These are phyloP conservation scores for Gentiana macrophylla DNA, from an alignment of 257 asterid species.

Conservation along the genomic window DNA sequence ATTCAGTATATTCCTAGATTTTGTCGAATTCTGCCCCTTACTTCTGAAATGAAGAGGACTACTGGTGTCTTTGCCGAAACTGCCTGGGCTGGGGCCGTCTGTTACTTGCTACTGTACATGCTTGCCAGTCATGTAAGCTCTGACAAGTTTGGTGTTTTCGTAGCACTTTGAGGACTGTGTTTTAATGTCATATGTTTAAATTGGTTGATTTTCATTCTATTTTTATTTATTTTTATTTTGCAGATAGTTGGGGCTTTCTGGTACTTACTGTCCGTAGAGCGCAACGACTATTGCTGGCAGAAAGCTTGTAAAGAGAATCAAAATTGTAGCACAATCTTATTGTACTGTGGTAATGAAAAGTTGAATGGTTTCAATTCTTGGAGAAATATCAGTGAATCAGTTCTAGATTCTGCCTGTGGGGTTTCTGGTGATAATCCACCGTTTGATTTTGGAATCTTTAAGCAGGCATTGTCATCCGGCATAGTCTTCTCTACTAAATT, in stretches of 20 bases:
- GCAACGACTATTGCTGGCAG: slow-evolving; percentile 95
- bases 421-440: slow-evolving; percentile 47
- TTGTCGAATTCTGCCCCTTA: slow-evolving; percentile 62
- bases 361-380: slow-evolving; percentile 42
- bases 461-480: slow-evolving; percentile 75
- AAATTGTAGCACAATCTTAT: slow-evolving; percentile 46
- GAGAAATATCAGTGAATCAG: slow-evolving; percentile 42
- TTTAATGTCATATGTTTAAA: background rate
- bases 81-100: slow-evolving; percentile 99
- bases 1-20: slow-evolving; percentile 86
- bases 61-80: slow-evolving; percentile 99
- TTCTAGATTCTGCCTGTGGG: slow-evolving; percentile 51
- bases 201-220: slow-evolving; percentile 3
- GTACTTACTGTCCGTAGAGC: slow-evolving; percentile 94
- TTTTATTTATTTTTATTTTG: slow-evolving; percentile 10
- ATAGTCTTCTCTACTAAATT: slow-evolving; percentile 64
- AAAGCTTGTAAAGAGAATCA: slow-evolving; percentile 47
- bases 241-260: slow-evolving; percentile 99
- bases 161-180: background rate
- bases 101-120: slow-evolving; percentile 88
- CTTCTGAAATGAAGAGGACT: slow-evolving; percentile 90
- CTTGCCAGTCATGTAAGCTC: slow-evolving; percentile 97
- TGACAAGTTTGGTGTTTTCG: slow-evolving; percentile 6
- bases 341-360: slow-evolving; percentile 80
- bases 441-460: slow-evolving; percentile 90